phyloP scores from a whole-genome alignment of 2,329 filamentous ascomycete species.

The Amauroascus niger region DNA sequence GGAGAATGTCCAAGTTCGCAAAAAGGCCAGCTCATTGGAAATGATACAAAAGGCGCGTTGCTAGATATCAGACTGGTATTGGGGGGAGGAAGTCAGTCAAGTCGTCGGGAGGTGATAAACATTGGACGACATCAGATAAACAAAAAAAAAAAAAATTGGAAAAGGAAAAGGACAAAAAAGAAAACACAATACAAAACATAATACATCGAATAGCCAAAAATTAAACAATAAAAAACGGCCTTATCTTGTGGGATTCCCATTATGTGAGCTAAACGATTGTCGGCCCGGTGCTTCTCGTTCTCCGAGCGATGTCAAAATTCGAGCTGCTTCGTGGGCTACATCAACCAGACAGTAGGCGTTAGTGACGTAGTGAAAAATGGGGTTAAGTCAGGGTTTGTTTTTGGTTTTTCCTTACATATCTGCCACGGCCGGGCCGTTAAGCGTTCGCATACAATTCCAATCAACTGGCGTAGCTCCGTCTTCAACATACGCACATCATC shows the following conservation, averaged over 20 bases:
- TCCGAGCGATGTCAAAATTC: constrained; percentile 14
- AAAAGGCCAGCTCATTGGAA: not conserved
- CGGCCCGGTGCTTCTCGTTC: constrained; percentile 10
- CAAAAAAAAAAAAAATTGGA: not conserved
- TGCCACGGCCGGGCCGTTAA: constrained; percentile 16
- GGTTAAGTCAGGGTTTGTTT: not conserved
- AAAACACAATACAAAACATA: not conserved
- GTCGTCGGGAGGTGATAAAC: too few species aligned
- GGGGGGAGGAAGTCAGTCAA: too few species aligned
- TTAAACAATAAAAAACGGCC: not conserved
- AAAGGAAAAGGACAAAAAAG: not conserved
- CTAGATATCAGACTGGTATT: too few species aligned
- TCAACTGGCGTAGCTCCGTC: constrained; percentile 15
- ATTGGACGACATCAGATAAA: not conserved
- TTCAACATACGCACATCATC: constrained; percentile 14
- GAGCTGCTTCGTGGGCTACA: constrained; percentile 17
- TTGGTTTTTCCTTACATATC: constrained; percentile 19
- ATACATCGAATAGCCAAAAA: not conserved
- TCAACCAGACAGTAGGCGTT: not conserved
- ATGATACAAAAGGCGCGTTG: not conserved
- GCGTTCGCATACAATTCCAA: constrained; percentile 12
- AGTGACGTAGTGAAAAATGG: not conserved
- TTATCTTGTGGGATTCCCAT: not conserved
- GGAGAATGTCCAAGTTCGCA: not conserved
- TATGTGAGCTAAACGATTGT: not conserved